Percentiles rank a stretch among this genome's conserved stretches.
Evolutionary conservation across 495 filamentous ascomycete genomes (phyloP).

Genomic region (Letharia lupina): DNA sequence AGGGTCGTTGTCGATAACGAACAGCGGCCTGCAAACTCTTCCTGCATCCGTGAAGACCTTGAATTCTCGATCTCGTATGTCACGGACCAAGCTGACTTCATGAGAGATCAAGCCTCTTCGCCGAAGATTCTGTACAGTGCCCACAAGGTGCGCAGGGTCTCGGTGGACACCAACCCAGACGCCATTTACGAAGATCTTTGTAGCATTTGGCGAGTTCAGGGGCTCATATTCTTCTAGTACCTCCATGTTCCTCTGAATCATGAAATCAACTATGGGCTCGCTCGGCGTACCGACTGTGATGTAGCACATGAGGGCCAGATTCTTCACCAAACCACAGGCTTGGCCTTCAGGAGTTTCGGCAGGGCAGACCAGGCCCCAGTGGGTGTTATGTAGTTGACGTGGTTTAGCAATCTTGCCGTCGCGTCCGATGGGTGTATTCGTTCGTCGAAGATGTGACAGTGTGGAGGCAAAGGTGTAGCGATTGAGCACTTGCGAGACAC

Average conservation of each 20-base stretch:
- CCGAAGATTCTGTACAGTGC: slow-evolving; percentile 66
- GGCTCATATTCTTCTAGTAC: slow-evolving; percentile 94
- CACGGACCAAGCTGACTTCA: slow-evolving; percentile 86
- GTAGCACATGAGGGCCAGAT: slow-evolving; percentile 94
- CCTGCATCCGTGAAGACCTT: slow-evolving; percentile 98
- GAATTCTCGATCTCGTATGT: slow-evolving; percentile 95
- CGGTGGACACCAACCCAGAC: slow-evolving; percentile 92
- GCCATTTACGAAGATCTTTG: slow-evolving; percentile 96
- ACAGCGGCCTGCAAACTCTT: slow-evolving; percentile 85
- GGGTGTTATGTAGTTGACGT: slow-evolving; percentile 94
- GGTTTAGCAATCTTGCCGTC: slow-evolving; percentile 98
- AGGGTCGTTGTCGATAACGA: slow-evolving; percentile 73
- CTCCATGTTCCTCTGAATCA: slow-evolving; percentile 91
- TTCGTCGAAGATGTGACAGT: slow-evolving; percentile 88
- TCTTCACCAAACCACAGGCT: slow-evolving; percentile 97
- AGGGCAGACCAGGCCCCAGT: slow-evolving; percentile 96
- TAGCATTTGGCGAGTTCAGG: slow-evolving; percentile 76
- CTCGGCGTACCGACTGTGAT: slow-evolving; percentile 88
- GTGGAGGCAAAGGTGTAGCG: slow-evolving; percentile 96
- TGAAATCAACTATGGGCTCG: slow-evolving; percentile 86
- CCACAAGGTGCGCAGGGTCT: slow-evolving; percentile 71
- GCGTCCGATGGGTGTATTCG: slow-evolving; percentile 94
- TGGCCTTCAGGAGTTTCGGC: slow-evolving; percentile 98
- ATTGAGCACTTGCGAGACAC: slow-evolving; percentile 96
- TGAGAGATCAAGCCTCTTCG: slow-evolving; percentile 68